phyloP scores from a whole-genome alignment of 257 asterid species.

The Primulina eburnea region DNA sequence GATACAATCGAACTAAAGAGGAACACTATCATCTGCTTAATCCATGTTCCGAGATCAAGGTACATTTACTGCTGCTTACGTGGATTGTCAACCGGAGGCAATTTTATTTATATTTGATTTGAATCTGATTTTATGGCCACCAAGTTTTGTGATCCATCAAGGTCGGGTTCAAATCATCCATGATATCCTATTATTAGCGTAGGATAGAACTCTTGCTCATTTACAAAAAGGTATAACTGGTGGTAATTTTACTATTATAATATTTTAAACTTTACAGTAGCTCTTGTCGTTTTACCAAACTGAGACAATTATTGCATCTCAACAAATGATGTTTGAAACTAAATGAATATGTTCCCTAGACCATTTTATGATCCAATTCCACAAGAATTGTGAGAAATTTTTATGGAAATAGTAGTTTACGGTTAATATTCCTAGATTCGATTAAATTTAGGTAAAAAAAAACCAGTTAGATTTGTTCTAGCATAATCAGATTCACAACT shows the following conservation, averaged over 20 bases:
- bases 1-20: constrained; percentile 13
- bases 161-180: neutral
- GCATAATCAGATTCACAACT: neutral
- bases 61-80: neutral
- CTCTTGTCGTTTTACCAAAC: no score
- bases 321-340: neutral
- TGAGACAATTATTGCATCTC: no score
- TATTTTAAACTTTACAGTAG: no score
- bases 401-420: neutral
- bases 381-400: neutral
- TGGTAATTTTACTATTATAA: no score
- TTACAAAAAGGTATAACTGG: no score
- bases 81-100: neutral
- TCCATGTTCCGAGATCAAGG: constrained; percentile 22
- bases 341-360: neutral
- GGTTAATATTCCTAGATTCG: neutral
- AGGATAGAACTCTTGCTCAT: no score
- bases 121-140: neutral
- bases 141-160: neutral
- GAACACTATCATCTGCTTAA: constrained; percentile 22
- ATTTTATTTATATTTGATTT: no score
- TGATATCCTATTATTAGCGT: neutral
- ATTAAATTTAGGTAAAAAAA: neutral
- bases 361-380: neutral
- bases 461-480: neutral